Evolutionary conservation across 768 basidiomycete genomes (phyloP), one percentile per base, ranked within the genome.

Genomic region (Pulveroboletus sp.): DNA sequence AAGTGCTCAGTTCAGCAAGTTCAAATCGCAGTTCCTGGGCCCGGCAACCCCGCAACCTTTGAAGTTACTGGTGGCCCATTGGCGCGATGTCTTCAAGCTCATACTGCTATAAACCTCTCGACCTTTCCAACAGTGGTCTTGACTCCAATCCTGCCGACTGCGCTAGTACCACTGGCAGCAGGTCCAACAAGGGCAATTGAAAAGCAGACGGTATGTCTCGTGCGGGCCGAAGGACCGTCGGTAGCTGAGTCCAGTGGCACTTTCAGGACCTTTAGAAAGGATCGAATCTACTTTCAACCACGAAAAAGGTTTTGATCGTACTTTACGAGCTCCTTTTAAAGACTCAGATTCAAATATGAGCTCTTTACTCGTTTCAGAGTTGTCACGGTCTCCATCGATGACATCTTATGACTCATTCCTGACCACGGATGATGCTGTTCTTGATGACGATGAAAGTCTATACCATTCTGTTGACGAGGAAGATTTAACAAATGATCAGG

Each of bases 181-280:
- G 19, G 21, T 10, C 42, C 16, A 61, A 61, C 40, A 61, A 61
- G 33, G 61, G 61, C 7, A 59, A 61, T 35, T 42, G 14, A 45
- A 61, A 51, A 38, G 61, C 53, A 0, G 45, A 56, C 23, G 61
- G 60, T 56, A 12, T 23, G 49, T 39, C 16, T 38, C 17, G 10
- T 24, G n/a, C 11, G 2, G 5, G 34, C 17, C 0, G n/a, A 25
- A 6, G n/a, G n/a, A 6, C 4, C 14, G 3, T 19, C 16, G 19
- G 17, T 13, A 5, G 12, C 31, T 42, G n/a, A 54, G 5, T n/a
- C n/a, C n/a, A 3, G n/a, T 12, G 36, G 19, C 17, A 5, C 21
- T 16, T 29, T 46, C 16, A 62, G 59, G 51, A 2, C 49, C 56
- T 39, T 44, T 43, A n/a, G 56, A 47, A 24, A 11, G 7, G 6